Percentiles rank a stretch among this genome's conserved stretches.
phyloP scores from a whole-genome alignment of 1,284 basidiomycete species.

The Leccinum proximum region DNA sequence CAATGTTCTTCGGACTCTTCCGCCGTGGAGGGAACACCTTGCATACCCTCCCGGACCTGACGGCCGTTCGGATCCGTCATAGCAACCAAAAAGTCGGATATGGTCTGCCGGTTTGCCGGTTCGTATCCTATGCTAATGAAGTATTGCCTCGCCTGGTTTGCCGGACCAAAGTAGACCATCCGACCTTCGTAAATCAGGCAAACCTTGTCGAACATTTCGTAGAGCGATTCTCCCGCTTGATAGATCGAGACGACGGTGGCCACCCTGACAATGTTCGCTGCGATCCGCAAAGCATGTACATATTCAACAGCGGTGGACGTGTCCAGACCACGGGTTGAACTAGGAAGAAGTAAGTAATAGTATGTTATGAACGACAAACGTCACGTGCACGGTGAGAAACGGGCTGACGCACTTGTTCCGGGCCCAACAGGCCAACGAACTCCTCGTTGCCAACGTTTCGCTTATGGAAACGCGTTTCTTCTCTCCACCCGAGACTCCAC shows the following conservation, averaged over 20 bases:
- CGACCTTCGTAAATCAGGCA: conserved; percentile 67
- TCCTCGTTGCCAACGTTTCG: conserved; percentile 44
- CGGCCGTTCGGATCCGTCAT: conserved; percentile 65
- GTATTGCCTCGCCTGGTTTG: conserved; percentile 55
- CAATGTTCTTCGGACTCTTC: conserved; percentile 53
- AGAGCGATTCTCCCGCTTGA: conserved; percentile 58
- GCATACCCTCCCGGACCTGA: conserved; percentile 44
- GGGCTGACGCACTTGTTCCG: conserved; percentile 36
- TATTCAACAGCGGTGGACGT: conserved; percentile 69
- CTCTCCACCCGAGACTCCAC: conserved; percentile 83
- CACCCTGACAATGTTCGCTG: conserved; percentile 51
- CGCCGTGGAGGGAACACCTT: conserved; percentile 55
- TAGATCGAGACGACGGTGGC: conserved; percentile 69
- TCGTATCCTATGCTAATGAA: conserved; percentile 71
- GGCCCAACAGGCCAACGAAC: conserved; percentile 47
- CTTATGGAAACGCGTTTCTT: conserved; percentile 69
- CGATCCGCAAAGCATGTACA: conserved; percentile 55
- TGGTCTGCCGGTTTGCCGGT: conserved; percentile 56
- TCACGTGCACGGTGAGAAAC: background rate
- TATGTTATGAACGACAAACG: background rate
- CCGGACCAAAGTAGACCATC: conserved; percentile 71
- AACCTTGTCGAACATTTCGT: conserved; percentile 35
- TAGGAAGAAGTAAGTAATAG: conserved; percentile 17
- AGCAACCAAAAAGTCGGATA: conserved; percentile 61
- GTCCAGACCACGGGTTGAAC: conserved; percentile 71